phyloP scores from a whole-genome alignment of 2,329 filamentous ascomycete species.

The Sclerotinia spermophila region DNA sequence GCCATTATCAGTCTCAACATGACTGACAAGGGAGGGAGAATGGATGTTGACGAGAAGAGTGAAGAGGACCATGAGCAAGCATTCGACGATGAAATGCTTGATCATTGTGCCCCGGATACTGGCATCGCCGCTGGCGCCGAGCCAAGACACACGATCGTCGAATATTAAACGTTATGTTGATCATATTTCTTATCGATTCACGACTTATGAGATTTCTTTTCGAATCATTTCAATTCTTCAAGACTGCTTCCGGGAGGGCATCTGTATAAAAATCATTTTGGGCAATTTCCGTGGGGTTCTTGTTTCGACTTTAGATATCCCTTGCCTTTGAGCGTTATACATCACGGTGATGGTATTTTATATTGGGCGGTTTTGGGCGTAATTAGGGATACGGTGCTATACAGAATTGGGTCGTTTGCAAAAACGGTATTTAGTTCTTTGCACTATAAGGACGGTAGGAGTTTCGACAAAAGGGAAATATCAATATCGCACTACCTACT shows the following conservation, averaged over 20 bases:
- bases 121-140: conserved; percentile 22
- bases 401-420: conserved; percentile 14
- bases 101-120: conserved; percentile 30
- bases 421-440: conserved; percentile 12
- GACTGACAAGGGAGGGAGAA: conserved; percentile 49
- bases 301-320: conserved; percentile 20
- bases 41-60: conserved; percentile 34
- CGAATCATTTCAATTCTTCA: conserved; percentile 14
- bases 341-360: conserved; percentile 17
- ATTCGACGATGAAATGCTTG: conserved; percentile 31
- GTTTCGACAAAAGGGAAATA: conserved; percentile 15
- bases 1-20: conserved; percentile 73
- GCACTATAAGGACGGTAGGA: conserved; percentile 6
- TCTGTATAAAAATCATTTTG: conserved; percentile 18
- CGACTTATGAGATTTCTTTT: conserved; percentile 17
- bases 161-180: neutral
- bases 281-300: conserved; percentile 9
- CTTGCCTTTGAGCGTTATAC: conserved; percentile 13
- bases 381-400: neutral
- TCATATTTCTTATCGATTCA: conserved; percentile 12
- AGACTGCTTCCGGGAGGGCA: neutral
- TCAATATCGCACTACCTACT: conserved; percentile 6
- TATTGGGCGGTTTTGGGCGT: conserved; percentile 6
- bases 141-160: neutral
- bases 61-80: conserved; percentile 32